Evolutionary conservation across 176 grass and related monocot species (phyloP), one percentile per base, ranked within the genome.

Genomic region (Urochloa ruziziensis): DNA sequence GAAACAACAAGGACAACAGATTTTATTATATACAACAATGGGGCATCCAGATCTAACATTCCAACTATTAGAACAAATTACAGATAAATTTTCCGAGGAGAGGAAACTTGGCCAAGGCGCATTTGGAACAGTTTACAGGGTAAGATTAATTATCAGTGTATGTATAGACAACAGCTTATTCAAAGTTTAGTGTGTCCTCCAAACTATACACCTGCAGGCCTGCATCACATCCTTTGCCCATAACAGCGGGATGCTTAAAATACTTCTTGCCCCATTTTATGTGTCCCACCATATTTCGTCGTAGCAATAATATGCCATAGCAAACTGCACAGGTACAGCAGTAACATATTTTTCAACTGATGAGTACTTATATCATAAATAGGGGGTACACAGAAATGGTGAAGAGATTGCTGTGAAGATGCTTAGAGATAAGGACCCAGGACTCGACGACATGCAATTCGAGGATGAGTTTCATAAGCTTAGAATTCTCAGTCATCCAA

Each of bases 341-440:
- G 6, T n/a, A 39, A 23, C 1, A 2, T 67, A n/a, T 43, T 70
- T 46, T 0, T 70, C 39, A 70, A n/a, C n/a, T n/a, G 36, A 5
- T 46, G n/a, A 5, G n/a, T 70, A 18, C 5, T 47, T 25, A 72
- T 19, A 72, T 32, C 27, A 16, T 72, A 3, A 72, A 72, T 19
- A 72, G 69, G 68, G 43, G 7, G 15, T 30, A 9, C 2, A 17
- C 12, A 37, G 6, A 37, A 28, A 23, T 21, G 71, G 71, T 6
- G 30, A 74, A 53, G 30, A 35, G 4, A 74, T 74, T 54, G 71
- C 71, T 23, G 71, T 74, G 71, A 74, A 74, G 48, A 35, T 53
- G 48, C 29, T 72, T 30, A 17, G 5, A 19, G 14, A 16, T 72
- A 19, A 16, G 6, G 27, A 32, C 6, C 25, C 27, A 72, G 15